Conservation (phyloP, 352 stramenopile species). For the Pelagophyceae sp. region DNA sequence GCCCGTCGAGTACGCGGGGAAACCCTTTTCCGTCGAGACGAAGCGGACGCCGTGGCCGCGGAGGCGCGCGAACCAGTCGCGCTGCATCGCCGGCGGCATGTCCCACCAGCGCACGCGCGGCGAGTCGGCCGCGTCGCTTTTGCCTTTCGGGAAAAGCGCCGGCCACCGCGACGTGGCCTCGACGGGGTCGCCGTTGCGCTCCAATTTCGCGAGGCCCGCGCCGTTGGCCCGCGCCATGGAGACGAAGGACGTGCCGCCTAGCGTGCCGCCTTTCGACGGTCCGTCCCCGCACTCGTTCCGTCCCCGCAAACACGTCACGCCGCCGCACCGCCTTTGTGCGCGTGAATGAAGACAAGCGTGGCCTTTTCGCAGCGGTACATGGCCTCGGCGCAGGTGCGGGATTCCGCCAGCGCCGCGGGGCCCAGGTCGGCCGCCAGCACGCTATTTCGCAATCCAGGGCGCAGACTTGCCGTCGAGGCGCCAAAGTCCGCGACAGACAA, state of each 20-base stretch:
- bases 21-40: constrained; percentile 16
- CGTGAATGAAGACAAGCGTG: constrained; percentile 12
- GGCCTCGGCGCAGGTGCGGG: background rate
- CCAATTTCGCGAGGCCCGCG: background rate
- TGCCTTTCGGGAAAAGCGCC: no score
- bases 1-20: background rate
- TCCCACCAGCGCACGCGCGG: no score
- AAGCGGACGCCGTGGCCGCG: background rate
- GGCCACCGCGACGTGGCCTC: background rate
- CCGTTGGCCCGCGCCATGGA: constrained; percentile 5
- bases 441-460: no score
- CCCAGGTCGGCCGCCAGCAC: no score
- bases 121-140: no score
- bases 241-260: constrained; percentile 8
- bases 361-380: background rate
- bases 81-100: background rate
- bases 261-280: no score
- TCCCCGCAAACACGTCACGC: no score
- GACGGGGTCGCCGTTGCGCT: constrained; percentile 13
- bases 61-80: background rate
- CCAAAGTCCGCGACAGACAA: no score
- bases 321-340: constrained; percentile 19
- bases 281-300: no score
- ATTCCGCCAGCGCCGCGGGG: background rate
- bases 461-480: no score